Conservation (phyloP, 352 stramenopile genomes). For the Blastocystis sp. region DNA sequence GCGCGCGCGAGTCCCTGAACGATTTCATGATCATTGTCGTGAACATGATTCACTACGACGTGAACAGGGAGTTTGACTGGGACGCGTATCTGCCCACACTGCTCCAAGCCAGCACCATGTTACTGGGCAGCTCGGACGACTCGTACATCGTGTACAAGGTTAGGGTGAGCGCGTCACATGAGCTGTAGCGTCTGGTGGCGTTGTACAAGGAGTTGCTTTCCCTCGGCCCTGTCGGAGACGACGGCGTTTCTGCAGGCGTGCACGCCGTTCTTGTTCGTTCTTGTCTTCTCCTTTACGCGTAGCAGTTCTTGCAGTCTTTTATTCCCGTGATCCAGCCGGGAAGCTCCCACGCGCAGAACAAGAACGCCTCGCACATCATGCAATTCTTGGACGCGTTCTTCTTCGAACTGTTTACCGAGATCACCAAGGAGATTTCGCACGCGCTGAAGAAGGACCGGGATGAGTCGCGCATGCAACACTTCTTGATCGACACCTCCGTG, state of each 20-base stretch:
- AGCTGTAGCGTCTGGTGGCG: neutral
- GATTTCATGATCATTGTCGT: neutral
- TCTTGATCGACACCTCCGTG: neutral
- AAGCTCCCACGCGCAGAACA: neutral
- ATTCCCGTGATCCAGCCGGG: conserved; percentile 25
- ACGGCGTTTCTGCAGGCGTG: neutral
- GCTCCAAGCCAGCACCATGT: neutral
- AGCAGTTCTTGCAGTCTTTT: neutral
- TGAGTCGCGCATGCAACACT: neutral
- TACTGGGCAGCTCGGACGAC: neutral
- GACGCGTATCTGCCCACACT: neutral
- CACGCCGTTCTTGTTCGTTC: neutral
- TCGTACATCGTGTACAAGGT: neutral
- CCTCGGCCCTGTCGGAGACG: neutral
- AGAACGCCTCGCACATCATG: neutral
- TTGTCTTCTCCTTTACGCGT: neutral
- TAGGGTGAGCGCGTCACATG: neutral
- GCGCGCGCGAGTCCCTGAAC: neutral
- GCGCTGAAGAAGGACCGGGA: neutral
- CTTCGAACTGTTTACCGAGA: neutral
- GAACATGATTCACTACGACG: conserved; percentile 22
- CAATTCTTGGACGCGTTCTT: conserved; percentile 18
- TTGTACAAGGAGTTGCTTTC: neutral
- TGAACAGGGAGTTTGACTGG: neutral
- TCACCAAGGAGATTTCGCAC: conserved; percentile 17